Evolutionary conservation across 208 protist genomes (phyloP), one percentile per base, ranked within the genome.

Genomic region (Jaenimonas drosophilae): DNA sequence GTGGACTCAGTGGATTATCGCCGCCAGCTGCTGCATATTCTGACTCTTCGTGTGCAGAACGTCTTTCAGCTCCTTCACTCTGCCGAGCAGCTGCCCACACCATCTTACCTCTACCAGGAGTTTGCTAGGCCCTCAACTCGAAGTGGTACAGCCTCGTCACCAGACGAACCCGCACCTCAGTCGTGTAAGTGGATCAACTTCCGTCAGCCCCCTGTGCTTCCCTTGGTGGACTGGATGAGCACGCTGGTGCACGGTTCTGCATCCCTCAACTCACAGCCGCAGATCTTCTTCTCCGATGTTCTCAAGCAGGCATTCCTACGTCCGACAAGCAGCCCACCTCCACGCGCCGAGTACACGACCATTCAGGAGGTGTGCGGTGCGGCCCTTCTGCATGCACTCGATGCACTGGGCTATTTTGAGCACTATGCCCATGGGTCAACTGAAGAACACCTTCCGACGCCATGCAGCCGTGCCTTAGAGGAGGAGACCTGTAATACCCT

Each of bases 331-430:
- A n/a, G n/a, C n/a, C n/a, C n/a, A n/a, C 21, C 33, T 52, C 17
- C 39, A 21, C n/a, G 49, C 12, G 12, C 48, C 51, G n/a, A 48
- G 2, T 68, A 64, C 55, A 20, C 31, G 43, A 72, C 69, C 17
- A 40, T 57, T 27, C 49, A 44, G 25, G 63, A 59, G 45, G 63
- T 60, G 9, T 46, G 27, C 24, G 61, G 60, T 6, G 64, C 49
- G 23, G 48, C 66, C 40, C 56, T 74, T 44, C 62, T 82, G 37
- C 56, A 82, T 41, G 55, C 49, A 12, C 59, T 81, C 28, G 72
- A 81, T 49, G 37, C 75, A 25, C 63, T 81, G 17, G 72, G 72
- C 14, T 81, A 81, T 38, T 59, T 76, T 30, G 59, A 59, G 0
- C 72, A 81, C 56, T 48, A n/a, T n/a, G n/a, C n/a, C n/a, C n/a